phyloP scores from a whole-genome alignment of 1,139 yeast genomes.

The Suhomyces bolitotheri region DNA sequence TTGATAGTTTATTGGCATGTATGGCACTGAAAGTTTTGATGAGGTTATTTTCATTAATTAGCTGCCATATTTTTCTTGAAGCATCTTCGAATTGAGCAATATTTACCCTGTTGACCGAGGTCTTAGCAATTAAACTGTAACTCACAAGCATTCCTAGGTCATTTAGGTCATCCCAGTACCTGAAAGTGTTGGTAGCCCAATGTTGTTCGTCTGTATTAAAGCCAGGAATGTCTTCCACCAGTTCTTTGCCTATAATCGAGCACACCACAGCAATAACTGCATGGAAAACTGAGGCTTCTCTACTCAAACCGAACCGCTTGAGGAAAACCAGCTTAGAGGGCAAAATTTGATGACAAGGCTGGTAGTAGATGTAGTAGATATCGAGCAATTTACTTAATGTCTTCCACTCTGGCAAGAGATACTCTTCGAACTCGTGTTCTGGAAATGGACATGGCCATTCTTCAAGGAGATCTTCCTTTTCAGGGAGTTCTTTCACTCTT shows the following conservation, averaged over 20 bases:
- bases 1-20: slow-evolving; percentile 2
- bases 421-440: slow-evolving; percentile 13
- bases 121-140: slow-evolving; percentile 22
- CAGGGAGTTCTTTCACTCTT: no score
- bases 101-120: slow-evolving; percentile 17
- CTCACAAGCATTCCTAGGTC: slow-evolving; percentile 27
- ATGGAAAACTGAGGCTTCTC: slow-evolving; percentile 45
- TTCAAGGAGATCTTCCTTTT: not conserved
- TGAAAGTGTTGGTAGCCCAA: slow-evolving; percentile 41
- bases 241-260: slow-evolving; percentile 23
- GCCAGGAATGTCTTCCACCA: slow-evolving; percentile 4
- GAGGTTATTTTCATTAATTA: slow-evolving; percentile 29
- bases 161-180: slow-evolving; percentile 37
- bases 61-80: slow-evolving; percentile 21
- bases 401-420: slow-evolving; percentile 47
- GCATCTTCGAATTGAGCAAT: slow-evolving; percentile 11
- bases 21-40: slow-evolving; percentile 20
- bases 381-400: slow-evolving; percentile 42
- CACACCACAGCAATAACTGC: slow-evolving; percentile 49
- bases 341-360: slow-evolving; percentile 46
- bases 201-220: slow-evolving; percentile 32
- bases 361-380: slow-evolving; percentile 48
- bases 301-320: slow-evolving; percentile 30
- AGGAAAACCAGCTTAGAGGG: slow-evolving; percentile 43
- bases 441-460: slow-evolving; percentile 4